Evolutionary conservation across 129 eudicot species (phyloP).

Genomic region (Arctium lappa): DNA sequence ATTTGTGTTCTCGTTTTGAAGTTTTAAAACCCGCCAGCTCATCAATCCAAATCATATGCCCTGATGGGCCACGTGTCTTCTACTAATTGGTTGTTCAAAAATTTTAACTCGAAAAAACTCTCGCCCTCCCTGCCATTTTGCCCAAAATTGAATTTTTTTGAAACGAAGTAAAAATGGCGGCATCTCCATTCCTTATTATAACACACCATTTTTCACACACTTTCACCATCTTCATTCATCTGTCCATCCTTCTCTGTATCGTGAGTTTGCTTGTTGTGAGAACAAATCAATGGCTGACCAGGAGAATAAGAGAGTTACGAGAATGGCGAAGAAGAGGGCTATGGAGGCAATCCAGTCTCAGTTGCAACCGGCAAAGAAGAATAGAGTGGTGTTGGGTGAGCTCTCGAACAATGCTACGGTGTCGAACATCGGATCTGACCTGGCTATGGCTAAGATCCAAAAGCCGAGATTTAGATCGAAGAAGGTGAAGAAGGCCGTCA

Average conservation of each 20-base stretch:
- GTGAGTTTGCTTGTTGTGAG: neutral
- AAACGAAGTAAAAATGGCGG: constrained; percentile 24
- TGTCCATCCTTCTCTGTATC: neutral
- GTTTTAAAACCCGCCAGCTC: constrained; percentile 19
- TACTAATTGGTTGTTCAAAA: neutral
- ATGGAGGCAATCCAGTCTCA: constrained; percentile 36
- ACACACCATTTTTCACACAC: constrained; percentile 17
- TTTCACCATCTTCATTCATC: constrained; percentile 15
- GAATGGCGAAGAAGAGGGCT: constrained; percentile 60
- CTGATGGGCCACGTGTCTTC: neutral
- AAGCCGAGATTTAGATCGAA: constrained; percentile 20
- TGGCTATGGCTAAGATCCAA: neutral
- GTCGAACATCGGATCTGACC: neutral
- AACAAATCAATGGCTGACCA: constrained; percentile 46
- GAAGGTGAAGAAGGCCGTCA: constrained; percentile 9
- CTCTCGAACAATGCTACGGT: constrained; percentile 27
- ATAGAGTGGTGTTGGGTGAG: constrained; percentile 78
- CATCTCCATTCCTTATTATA: constrained; percentile 11
- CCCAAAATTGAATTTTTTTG: constrained; percentile 19
- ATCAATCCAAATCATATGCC: constrained; percentile 17
- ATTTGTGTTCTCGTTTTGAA: neutral
- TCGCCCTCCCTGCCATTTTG: neutral
- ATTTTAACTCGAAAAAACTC: neutral
- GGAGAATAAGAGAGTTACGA: constrained; percentile 60
- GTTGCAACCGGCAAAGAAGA: constrained; percentile 40